Conservation (phyloP, 805 yeast genomes). For the Candida koratica region DNA sequence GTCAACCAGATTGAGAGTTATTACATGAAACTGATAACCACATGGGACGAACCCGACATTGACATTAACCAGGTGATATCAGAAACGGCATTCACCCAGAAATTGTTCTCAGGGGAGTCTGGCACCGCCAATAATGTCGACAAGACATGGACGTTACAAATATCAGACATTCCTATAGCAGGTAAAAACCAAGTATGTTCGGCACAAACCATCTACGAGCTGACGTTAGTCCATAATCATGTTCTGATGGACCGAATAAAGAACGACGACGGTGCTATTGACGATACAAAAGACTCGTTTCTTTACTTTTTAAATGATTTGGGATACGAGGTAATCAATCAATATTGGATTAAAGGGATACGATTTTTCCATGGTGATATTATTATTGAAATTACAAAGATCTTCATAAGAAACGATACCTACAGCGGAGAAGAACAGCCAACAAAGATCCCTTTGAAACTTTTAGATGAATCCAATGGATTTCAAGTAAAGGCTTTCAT, state of each 20-base stretch:
- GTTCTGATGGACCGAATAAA: constrained; percentile 16
- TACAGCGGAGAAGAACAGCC: constrained; percentile 8
- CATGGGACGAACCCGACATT: constrained; percentile 37
- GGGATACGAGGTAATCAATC: constrained; percentile 65
- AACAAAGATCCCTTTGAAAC: constrained; percentile 27
- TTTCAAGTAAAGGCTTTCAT: constrained; percentile 62
- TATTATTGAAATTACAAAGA: constrained; percentile 55
- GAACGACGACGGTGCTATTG: constrained; percentile 4
- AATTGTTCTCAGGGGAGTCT: constrained; percentile 23
- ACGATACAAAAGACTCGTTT: constrained; percentile 30
- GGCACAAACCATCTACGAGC: constrained; percentile 60
- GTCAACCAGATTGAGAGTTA: constrained; percentile 56
- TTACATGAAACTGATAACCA: constrained; percentile 45
- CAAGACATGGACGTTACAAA: constrained; percentile 57
- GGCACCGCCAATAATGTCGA: not conserved
- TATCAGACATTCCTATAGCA: constrained; percentile 72
- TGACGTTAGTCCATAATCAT: constrained; percentile 50
- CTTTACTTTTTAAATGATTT: constrained; percentile 51
- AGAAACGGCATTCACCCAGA: constrained; percentile 22
- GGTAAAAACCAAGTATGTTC: constrained; percentile 62
- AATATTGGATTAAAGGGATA: constrained; percentile 58
- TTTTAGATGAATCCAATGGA: constrained; percentile 51
- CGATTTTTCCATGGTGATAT: constrained; percentile 59
- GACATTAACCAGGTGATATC: constrained; percentile 23
- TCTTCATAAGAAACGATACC: constrained; percentile 34